Base-by-base conservation (phyloP, 208 protist genomes). In the Jaenimonas drosophilae region DNA sequence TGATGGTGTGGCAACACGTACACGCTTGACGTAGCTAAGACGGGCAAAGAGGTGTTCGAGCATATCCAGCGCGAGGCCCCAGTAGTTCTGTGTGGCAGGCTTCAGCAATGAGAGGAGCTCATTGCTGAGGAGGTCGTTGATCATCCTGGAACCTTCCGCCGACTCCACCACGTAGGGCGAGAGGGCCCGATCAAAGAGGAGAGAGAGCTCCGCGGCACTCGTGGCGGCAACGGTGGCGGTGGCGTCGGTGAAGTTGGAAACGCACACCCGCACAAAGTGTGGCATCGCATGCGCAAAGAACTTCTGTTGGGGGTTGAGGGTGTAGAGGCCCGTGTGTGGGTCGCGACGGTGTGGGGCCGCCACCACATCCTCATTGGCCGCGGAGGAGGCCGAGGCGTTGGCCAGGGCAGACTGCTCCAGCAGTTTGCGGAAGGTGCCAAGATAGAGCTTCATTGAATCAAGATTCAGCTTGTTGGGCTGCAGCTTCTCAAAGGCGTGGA, bases 81-180 rank as follows among this genome's bases (percentile, higher is more conserved):
- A 91, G 62, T 74, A 80, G 9, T 59, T 30, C 56, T 91, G 76
- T 43, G 70, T 59, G n/a, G 77, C 59, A 25, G 83, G 83, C 44
- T 88, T 88, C 23, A 91, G 41, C 27, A 91, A 47, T 19, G 74
- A 75, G 17, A 88, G 49, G 11, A 91, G 54, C 45, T 87, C 60
- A 17, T 71, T 52, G 19, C 70, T 73, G n/a, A 91, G 61, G 14
- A 91, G 57, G 2, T 39, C 33, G 38, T 91, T 68, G 24, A 91
- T 68, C 61, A 79, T 62, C 14, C 65, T 59, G 30, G 54, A 70
- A 20, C 83, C 83, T 54, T 88, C 78, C 1, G 40, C 11, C 20
- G 68, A 81, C 57, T 91, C 77, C 2, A 88, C 64, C 55, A 91
- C 82, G 68, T 86, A 84, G 0, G 83, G 83, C 7, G 83, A 88